Evolutionary conservation across 345 rosid genomes (phyloP), one percentile per base, ranked within the genome.

Genomic region (Brassica carinata): DNA sequence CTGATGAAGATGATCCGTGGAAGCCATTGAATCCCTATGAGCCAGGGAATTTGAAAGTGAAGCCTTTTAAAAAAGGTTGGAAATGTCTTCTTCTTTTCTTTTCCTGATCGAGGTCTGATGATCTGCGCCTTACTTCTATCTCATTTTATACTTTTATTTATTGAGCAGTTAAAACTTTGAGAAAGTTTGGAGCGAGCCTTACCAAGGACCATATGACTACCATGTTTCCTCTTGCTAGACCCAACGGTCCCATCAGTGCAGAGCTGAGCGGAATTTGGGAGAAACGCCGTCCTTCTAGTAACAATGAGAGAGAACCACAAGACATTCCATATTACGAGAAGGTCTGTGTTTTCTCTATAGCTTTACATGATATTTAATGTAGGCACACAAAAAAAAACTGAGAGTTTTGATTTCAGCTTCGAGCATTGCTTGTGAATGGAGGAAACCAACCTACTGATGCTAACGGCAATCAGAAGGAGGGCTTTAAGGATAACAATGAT

Each of bases 11-110:
- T 70, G 95, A 96, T 86, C 99, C 95, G 8, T 96, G 99, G 98
- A 91, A 92, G 82, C 95, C 94, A 81, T 72, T 96, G 80, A 91
- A 91, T 86, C 98, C 98, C 62, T 92, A 96, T 86, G 99, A 92
- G 82, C 87, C 89, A 29, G 98, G 99, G 89, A 91, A 83, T 75
- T 82, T 93, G 84, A 94, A 90, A 91, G 89, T 91, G 81, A 93
- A 85, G 84, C 94, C 97, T 77, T 93, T 90, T 77, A 89, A 73
- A 83, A 91, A 87, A 92, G 98, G 99, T 96, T 61, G 48, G 67
- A 43, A 19, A 34, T 53, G 73, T 69, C 58, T 81, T 68, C 59
- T 71, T 69, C 58, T 81, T 70, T 64, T 69, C 48, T 69, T 65
- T 31, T 1, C 67, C 57, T 69, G 53, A 3, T 82, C 57, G 68